These are phyloP conservation scores for Cucurbita moschata DNA, from an alignment of 306 rosid genomes.

Conservation along the genomic window DNA sequence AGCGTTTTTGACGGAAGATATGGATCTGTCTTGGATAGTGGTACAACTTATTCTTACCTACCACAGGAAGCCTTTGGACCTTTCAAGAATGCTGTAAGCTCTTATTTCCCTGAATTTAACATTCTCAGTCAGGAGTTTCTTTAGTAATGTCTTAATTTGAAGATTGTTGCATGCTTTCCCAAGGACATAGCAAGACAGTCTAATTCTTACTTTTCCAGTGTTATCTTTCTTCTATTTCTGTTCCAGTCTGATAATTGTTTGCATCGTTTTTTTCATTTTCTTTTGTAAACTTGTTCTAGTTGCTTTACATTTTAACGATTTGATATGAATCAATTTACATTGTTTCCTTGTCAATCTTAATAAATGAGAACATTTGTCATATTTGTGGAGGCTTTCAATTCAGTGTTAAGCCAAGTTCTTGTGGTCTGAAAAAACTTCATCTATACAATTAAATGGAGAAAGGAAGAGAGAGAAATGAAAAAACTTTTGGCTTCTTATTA, in stretches of 20 bases:
- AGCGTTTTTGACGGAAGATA: constrained; percentile 63
- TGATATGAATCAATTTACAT: not conserved
- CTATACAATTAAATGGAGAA: not conserved
- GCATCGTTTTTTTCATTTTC: not conserved
- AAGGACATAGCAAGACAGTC: not conserved
- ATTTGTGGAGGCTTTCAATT: not conserved
- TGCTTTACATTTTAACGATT: not conserved
- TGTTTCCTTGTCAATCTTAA: not conserved
- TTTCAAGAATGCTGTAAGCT: constrained; percentile 78
- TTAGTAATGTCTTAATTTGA: constrained; percentile 8
- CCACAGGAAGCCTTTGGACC: constrained; percentile 63
- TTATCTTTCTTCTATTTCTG: not conserved
- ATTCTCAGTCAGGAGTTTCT: not conserved
- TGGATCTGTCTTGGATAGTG: constrained; percentile 90
- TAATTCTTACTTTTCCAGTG: not conserved
- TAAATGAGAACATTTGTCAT: not conserved
- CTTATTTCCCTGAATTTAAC: constrained; percentile 4
- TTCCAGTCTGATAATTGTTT: not conserved
- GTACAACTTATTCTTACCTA: constrained; percentile 89
- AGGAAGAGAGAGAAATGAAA: not conserved
- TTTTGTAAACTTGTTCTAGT: not conserved
- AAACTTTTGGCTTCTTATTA: not conserved
- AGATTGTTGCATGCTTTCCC: not conserved
- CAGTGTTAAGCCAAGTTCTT: not conserved
- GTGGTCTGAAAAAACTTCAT: not conserved